These are phyloP conservation scores for Tinospora cordifolia DNA, from an alignment of 164 flowering plant genomes.

Conservation along the genomic window DNA sequence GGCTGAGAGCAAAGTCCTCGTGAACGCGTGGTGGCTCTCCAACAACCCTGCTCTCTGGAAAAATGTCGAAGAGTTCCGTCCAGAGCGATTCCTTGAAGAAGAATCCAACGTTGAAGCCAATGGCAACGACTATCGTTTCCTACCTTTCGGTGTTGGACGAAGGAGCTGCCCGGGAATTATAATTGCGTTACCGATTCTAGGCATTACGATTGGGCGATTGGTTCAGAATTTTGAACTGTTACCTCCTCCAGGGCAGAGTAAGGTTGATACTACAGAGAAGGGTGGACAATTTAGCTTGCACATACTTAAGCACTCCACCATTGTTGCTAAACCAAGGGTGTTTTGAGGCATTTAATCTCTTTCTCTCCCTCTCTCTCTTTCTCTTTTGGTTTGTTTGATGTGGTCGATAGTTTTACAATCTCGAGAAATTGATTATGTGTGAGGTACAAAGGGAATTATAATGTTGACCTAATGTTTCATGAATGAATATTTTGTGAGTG, in stretches of 20 bases:
- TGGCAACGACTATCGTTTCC: constrained; percentile 78
- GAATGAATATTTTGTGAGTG: no score
- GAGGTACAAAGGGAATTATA: no score
- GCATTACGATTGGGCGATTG: constrained; percentile 76
- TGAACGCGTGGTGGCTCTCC: constrained; percentile 89
- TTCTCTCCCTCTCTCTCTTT: no score
- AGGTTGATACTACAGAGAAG: constrained; percentile 68
- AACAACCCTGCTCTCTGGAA: constrained; percentile 76
- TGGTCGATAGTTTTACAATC: no score
- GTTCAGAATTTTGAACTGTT: constrained; percentile 82
- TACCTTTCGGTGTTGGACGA: constrained; percentile 82
- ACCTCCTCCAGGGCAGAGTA: constrained; percentile 75
- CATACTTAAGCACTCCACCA: constrained; percentile 82
- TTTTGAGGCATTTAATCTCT: no score
- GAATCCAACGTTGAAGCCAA: constrained; percentile 77
- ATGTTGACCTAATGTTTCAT: no score
- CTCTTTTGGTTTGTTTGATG: no score
- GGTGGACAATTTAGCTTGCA: constrained; percentile 92
- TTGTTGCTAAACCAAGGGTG: constrained; percentile 68
- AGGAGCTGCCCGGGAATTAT: constrained; percentile 94
- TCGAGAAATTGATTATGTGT: no score
- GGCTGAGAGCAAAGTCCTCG: constrained; percentile 88
- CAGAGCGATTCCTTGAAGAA: constrained; percentile 80
- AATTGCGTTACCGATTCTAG: constrained; percentile 75
- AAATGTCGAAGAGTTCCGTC: constrained; percentile 72